phyloP scores from a whole-genome alignment of 192 early-diverging fungal species.

The Geranomyces variabilis region DNA sequence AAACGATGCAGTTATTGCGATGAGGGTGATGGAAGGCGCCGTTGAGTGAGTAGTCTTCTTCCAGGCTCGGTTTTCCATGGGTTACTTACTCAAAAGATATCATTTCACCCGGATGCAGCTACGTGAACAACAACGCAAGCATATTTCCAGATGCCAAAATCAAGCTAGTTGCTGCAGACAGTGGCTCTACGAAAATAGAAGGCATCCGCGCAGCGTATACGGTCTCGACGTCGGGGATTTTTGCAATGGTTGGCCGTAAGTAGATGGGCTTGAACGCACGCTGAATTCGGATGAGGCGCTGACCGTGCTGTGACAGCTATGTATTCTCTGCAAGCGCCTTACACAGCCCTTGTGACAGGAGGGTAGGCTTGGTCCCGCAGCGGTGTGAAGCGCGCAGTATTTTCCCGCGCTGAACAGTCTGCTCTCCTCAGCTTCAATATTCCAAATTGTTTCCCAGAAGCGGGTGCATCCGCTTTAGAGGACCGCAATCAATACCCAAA shows the following conservation, averaged over 20 bases:
- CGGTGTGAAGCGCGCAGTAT: neutral
- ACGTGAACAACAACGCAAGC: neutral
- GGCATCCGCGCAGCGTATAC: neutral
- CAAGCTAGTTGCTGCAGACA: neutral
- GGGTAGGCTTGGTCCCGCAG: neutral
- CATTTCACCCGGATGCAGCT: neutral
- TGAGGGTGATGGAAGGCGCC: too few species aligned
- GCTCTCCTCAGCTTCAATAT: neutral
- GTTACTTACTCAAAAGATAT: too few species aligned
- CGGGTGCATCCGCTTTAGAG: neutral
- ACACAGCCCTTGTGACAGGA: slow-evolving; percentile 3
- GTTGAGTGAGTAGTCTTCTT: too few species aligned
- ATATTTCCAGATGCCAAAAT: neutral
- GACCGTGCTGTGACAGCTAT: neutral
- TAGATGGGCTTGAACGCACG: too few species aligned
- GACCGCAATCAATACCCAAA: slow-evolving; percentile 5
- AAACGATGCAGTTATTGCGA: too few species aligned
- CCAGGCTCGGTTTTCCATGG: too few species aligned
- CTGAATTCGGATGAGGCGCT: too few species aligned
- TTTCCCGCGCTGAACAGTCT: neutral
- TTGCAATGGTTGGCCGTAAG: slow-evolving; percentile 5
- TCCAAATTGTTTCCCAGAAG: neutral
- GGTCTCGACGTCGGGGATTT: neutral
- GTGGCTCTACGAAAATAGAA: neutral
- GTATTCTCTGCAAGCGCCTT: neutral